These are phyloP conservation scores for Colletotrichum eleusines DNA, from an alignment of 2,329 filamentous ascomycete genomes.

Conservation along the genomic window DNA sequence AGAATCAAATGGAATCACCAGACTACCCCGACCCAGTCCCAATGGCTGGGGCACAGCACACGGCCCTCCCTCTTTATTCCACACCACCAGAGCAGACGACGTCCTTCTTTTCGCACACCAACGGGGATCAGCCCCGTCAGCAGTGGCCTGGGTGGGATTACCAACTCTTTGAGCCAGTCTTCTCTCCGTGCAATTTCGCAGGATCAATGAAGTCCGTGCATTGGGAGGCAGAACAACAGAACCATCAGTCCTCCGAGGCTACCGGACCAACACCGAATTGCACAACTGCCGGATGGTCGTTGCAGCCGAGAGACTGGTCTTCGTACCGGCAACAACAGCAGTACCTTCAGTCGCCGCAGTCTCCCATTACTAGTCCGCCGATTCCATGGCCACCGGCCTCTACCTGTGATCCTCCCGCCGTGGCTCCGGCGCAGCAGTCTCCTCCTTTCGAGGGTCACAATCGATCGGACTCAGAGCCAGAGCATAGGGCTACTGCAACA, in stretches of 20 bases:
- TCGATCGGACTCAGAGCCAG: background rate
- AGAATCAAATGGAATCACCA: constrained; percentile 3
- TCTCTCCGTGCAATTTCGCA: background rate
- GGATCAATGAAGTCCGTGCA: background rate
- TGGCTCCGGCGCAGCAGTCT: background rate
- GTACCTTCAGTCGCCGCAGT: background rate
- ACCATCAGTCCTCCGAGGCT: background rate
- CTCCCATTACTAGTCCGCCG: background rate
- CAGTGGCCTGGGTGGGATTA: constrained; percentile 10
- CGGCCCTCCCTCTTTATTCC: background rate
- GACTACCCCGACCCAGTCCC: background rate
- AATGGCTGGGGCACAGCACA: background rate
- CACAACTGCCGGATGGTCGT: background rate
- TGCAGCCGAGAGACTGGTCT: background rate
- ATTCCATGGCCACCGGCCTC: background rate
- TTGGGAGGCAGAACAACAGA: background rate
- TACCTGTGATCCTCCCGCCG: background rate
- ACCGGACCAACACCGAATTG: background rate
- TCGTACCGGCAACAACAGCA: constrained; percentile 1
- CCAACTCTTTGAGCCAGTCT: background rate
- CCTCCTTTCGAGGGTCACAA: background rate
- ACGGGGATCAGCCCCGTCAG: background rate
- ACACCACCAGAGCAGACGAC: constrained; percentile 6
- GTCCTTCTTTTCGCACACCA: background rate
- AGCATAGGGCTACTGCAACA: background rate